Percentiles rank a stretch among this genome's conserved stretches.
Evolutionary conservation across 257 asterid species (phyloP).

Genomic region (Jacaranda mimosifolia): DNA sequence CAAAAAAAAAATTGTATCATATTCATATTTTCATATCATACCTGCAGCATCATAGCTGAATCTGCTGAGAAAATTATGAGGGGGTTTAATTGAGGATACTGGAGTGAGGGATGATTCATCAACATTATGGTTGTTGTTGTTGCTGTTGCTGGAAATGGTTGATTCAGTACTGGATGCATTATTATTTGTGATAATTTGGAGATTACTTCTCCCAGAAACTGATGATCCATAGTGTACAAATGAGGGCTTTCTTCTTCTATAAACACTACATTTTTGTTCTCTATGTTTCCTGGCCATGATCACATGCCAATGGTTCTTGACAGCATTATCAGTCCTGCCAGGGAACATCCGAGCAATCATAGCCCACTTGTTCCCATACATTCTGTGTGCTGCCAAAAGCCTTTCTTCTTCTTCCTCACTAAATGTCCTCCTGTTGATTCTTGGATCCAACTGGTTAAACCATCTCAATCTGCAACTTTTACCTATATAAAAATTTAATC

Average conservation of each 20-base stretch:
- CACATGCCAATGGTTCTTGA: conserved; percentile 56
- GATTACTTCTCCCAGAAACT: background rate
- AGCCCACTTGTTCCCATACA: conserved; percentile 51
- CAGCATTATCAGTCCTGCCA: conserved; percentile 50
- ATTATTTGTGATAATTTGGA: background rate
- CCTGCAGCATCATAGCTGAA: too few species aligned
- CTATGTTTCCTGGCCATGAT: conserved; percentile 48
- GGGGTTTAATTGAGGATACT: too few species aligned
- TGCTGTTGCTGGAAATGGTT: conserved; percentile 3
- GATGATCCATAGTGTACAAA: background rate
- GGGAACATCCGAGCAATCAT: conserved; percentile 43
- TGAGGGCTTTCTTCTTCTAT: conserved; percentile 31
- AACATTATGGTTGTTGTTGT: background rate
- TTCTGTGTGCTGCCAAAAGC: conserved; percentile 44
- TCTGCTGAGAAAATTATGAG: too few species aligned
- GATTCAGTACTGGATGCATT: conserved; percentile 27
- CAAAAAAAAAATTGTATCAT: too few species aligned
- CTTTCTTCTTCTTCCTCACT: conserved; percentile 47
- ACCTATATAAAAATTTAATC: conserved; percentile 12
- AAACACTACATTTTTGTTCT: conserved; percentile 32
- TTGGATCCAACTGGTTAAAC: conserved; percentile 50
- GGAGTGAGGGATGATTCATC: background rate
- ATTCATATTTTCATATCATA: too few species aligned
- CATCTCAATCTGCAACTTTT: conserved; percentile 55
- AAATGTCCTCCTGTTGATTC: conserved; percentile 44